phyloP scores from a whole-genome alignment of 2,329 filamentous ascomycete genomes.

The Arthrinium puccinioides region DNA sequence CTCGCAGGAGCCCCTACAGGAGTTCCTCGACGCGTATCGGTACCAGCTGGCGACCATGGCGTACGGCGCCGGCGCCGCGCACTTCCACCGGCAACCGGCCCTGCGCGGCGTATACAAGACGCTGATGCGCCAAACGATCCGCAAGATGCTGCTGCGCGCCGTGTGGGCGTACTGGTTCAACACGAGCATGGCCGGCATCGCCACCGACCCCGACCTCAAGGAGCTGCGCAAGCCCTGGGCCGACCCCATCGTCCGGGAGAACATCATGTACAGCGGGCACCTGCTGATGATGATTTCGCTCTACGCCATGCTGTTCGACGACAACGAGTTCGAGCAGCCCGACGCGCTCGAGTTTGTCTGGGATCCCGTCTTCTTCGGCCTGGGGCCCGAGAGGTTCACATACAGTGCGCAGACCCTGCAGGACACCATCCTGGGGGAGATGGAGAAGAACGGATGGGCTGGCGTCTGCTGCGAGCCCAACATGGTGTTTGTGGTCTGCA shows the following conservation, averaged over 20 bases:
- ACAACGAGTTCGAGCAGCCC: slow-evolving; percentile 28
- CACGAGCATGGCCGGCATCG: slow-evolving; percentile 24
- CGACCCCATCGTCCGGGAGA: slow-evolving; percentile 30
- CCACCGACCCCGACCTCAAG: slow-evolving; percentile 26
- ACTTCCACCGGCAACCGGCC: slow-evolving; percentile 30
- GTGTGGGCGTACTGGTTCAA: slow-evolving; percentile 36
- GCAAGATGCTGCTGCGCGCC: slow-evolving; percentile 29
- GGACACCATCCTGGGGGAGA: too few species aligned
- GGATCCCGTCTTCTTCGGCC: slow-evolving; percentile 29
- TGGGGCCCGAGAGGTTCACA: slow-evolving; percentile 25
- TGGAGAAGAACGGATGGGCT: slow-evolving; percentile 30
- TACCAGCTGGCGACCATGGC: slow-evolving; percentile 33
- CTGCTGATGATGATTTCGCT: slow-evolving; percentile 29
- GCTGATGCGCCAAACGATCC: slow-evolving; percentile 26
- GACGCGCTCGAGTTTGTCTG: slow-evolving; percentile 27
- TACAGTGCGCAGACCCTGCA: slow-evolving; percentile 27
- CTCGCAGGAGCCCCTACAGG: too few species aligned
- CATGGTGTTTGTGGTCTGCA: too few species aligned
- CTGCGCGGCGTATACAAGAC: slow-evolving; percentile 25
- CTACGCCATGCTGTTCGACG: slow-evolving; percentile 34
- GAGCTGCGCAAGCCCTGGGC: slow-evolving; percentile 33
- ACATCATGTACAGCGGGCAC: slow-evolving; percentile 35
- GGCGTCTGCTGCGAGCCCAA: too few species aligned
- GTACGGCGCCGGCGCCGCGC: slow-evolving; percentile 27
- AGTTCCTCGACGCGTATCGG: slow-evolving; percentile 27